phyloP scores from a whole-genome alignment of 805 yeast species.

The Metschnikowia cubensis region DNA sequence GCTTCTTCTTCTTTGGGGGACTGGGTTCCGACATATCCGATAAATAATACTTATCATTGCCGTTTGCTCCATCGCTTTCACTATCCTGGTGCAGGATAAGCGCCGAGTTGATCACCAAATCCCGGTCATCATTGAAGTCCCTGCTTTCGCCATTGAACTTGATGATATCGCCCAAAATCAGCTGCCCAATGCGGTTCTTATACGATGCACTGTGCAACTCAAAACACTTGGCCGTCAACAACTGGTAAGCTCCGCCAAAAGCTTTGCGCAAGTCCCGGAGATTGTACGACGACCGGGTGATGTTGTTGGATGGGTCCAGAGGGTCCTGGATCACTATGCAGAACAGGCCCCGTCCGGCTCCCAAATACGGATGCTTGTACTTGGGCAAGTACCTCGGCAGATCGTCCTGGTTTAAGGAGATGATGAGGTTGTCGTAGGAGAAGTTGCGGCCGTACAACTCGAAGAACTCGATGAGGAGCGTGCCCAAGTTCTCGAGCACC shows the following conservation, averaged over 20 bases:
- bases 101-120: conserved; percentile 59
- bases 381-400: conserved; percentile 60
- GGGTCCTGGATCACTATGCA: conserved; percentile 85
- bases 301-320: conserved; percentile 75
- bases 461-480: conserved; percentile 83
- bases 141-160: conserved; percentile 69
- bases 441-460: conserved; percentile 88
- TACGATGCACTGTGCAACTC: conserved; percentile 63
- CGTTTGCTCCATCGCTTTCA: conserved; percentile 34
- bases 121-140: conserved; percentile 74
- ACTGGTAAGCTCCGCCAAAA: conserved; percentile 82
- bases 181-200: conserved; percentile 62
- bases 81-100: conserved; percentile 27
- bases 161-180: conserved; percentile 76
- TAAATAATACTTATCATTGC: conserved; percentile 39
- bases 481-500: conserved; percentile 75
- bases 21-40: conserved; percentile 37
- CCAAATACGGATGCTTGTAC: conserved; percentile 46
- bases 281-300: conserved; percentile 81
- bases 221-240: conserved; percentile 70
- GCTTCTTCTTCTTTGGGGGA: neutral
- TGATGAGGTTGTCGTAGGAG: conserved; percentile 74
- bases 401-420: conserved; percentile 57
- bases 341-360: conserved; percentile 51
- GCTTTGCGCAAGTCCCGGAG: conserved; percentile 76